phyloP scores from a whole-genome alignment of 305 asterid genomes.

The Fraxinus dipetala region DNA sequence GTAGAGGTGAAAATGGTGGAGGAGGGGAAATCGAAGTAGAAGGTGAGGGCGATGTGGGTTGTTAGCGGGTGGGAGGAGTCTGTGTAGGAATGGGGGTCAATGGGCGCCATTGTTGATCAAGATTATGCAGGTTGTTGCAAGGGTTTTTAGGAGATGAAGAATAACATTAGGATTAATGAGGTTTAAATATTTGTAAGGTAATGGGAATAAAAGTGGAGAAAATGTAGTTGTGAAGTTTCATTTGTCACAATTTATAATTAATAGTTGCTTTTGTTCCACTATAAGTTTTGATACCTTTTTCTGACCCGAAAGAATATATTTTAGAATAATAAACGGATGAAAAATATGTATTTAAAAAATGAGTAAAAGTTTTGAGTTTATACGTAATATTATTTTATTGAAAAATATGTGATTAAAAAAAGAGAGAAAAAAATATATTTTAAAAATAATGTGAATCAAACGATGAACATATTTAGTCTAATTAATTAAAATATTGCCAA shows the following conservation, averaged over 20 bases:
- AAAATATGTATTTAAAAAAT: too few relatives aligned
- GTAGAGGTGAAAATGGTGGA: slow-evolving; percentile 69
- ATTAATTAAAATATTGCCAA: too few relatives aligned
- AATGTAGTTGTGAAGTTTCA: neutral
- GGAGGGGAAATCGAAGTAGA: slow-evolving; percentile 78
- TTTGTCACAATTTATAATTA: neutral
- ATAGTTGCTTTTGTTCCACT: neutral
- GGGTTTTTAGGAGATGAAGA: neutral
- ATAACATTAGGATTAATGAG: neutral
- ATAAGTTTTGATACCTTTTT: too few relatives aligned
- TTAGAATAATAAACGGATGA: too few relatives aligned
- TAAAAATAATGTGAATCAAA: too few relatives aligned
- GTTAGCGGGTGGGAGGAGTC: slow-evolving; percentile 78
- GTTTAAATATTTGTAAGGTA: neutral
- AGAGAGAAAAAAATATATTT: too few relatives aligned
- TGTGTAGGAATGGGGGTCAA: slow-evolving; percentile 93
- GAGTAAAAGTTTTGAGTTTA: too few relatives aligned
- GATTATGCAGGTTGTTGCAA: neutral
- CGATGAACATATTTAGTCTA: too few relatives aligned
- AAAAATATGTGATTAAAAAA: too few relatives aligned
- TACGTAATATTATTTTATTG: too few relatives aligned
- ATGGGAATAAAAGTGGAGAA: neutral
- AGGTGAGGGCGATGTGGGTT: slow-evolving; percentile 70
- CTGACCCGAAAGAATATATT: too few relatives aligned
- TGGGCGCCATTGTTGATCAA: slow-evolving; percentile 53